Evolutionary conservation across 495 filamentous ascomycete species (phyloP).

Genomic region (Neurospora discreta): DNA sequence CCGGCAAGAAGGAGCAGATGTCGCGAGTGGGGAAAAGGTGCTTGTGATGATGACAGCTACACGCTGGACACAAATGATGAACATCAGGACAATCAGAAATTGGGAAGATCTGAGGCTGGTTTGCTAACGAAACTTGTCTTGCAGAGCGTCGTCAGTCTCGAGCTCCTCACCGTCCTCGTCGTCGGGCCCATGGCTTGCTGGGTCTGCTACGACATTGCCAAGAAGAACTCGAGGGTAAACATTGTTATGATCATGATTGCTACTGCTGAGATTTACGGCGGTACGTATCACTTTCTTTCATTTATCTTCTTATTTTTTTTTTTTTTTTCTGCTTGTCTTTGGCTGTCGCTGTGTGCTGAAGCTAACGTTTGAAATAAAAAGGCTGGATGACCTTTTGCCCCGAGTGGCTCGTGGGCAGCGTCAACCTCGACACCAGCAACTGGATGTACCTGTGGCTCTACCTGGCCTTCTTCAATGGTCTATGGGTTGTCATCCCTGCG

Average conservation of each 20-base stretch:
- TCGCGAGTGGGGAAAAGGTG: no score
- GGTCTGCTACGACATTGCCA: constrained; percentile 54
- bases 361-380: constrained; percentile 7
- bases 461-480: constrained; percentile 79
- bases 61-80: no score
- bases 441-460: constrained; percentile 86
- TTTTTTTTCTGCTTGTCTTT: no score
- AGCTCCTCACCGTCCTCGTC: constrained; percentile 73
- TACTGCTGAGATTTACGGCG: constrained; percentile 91
- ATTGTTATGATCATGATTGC: constrained; percentile 66
- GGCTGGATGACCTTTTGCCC: constrained; percentile 94
- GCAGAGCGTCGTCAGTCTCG: constrained; percentile 62
- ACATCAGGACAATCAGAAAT: no score
- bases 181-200: constrained; percentile 63
- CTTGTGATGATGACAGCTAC: no score
- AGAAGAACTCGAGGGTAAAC: constrained; percentile 49
- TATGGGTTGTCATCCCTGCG: constrained; percentile 75
- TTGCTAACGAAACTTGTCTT: no score
- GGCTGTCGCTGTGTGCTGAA: neutral
- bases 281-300: constrained; percentile 22
- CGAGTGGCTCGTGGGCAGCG: constrained; percentile 74
- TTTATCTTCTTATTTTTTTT: neutral
- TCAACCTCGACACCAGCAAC: constrained; percentile 69
- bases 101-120: no score
- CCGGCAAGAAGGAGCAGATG: no score